phyloP scores from a whole-genome alignment of 208 protist genomes.

The Zelonia costaricensis region DNA sequence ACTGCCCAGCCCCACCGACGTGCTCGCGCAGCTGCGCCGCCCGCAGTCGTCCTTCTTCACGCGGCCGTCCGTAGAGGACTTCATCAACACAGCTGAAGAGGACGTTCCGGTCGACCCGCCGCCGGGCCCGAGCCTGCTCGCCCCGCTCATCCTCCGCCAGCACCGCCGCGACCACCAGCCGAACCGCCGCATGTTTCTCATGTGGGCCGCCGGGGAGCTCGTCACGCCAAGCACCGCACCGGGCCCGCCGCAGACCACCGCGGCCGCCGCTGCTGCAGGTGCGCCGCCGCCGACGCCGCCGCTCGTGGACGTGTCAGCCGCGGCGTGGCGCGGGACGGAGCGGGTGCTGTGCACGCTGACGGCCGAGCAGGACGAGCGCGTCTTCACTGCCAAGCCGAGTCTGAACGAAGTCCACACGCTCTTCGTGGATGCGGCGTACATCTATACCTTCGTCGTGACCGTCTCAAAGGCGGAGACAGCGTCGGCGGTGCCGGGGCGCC shows the following conservation, averaged over 20 bases:
- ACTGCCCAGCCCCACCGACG: slow-evolving; percentile 12
- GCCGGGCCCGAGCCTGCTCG: slow-evolving; percentile 55
- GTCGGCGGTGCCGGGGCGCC: neutral
- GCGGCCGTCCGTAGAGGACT: slow-evolving; percentile 66
- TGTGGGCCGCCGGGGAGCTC: slow-evolving; percentile 64
- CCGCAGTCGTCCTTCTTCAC: slow-evolving; percentile 55
- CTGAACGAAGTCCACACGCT: slow-evolving; percentile 72
- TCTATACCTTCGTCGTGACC: slow-evolving; percentile 66
- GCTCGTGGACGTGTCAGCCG: slow-evolving; percentile 5
- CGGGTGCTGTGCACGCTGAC: slow-evolving; percentile 80
- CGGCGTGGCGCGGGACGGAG: slow-evolving; percentile 59
- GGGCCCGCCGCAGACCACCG: neutral
- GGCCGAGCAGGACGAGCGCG: slow-evolving; percentile 42
- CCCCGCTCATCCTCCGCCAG: slow-evolving; percentile 58
- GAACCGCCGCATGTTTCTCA: slow-evolving; percentile 70
- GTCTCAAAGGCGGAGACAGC: slow-evolving; percentile 11
- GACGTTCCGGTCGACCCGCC: slow-evolving; percentile 63
- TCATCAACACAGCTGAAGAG: slow-evolving; percentile 55
- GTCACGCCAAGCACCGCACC: neutral
- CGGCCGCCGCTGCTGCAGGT: neutral
- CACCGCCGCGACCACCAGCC: slow-evolving; percentile 62
- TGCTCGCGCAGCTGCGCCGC: slow-evolving; percentile 27
- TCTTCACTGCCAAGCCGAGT: slow-evolving; percentile 65
- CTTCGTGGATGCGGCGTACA: slow-evolving; percentile 66
- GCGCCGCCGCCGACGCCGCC: neutral